These are phyloP conservation scores for Lathyrus tuberosus DNA, from an alignment of 306 rosid genomes.

Conservation along the genomic window DNA sequence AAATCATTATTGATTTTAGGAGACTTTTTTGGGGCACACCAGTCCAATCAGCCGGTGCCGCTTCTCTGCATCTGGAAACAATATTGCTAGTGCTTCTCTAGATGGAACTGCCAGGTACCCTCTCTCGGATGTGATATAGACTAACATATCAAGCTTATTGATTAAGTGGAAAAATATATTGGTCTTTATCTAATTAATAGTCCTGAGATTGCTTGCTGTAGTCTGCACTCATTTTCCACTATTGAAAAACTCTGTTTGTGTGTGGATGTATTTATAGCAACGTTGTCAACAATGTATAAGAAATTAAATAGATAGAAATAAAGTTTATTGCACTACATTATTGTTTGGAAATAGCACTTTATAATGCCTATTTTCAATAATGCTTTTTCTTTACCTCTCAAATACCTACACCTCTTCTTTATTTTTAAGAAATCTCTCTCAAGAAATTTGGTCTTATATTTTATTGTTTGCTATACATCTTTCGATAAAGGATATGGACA, in stretches of 20 bases:
- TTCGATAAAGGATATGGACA: conserved; percentile 82
- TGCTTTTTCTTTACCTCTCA: conserved; percentile 26
- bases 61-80: conserved; percentile 92
- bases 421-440: conserved; percentile 29
- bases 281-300: conserved; percentile 1
- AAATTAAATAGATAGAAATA: conserved; percentile 1
- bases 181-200: conserved; percentile 6
- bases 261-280: conserved; percentile 13
- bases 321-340: conserved; percentile 12
- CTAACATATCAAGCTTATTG: conserved; percentile 8
- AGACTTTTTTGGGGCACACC: conserved; percentile 96
- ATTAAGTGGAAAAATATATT: conserved; percentile 5
- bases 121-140: conserved; percentile 21
- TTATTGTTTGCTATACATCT: conserved; percentile 35
- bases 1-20: conserved; percentile 59
- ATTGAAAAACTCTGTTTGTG: conserved; percentile 13
- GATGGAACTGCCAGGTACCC: conserved; percentile 94
- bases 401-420: conserved; percentile 25
- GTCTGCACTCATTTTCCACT: conserved; percentile 32
- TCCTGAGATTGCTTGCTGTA: conserved; percentile 23
- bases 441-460: conserved; percentile 32
- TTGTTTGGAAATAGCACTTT: conserved; percentile 30
- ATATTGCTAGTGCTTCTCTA: conserved; percentile 93
- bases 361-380: conserved; percentile 17
- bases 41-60: conserved; percentile 90